Evolutionary conservation across 2,329 filamentous ascomycete genomes (phyloP).

Genomic region (Colletotrichum lini): DNA sequence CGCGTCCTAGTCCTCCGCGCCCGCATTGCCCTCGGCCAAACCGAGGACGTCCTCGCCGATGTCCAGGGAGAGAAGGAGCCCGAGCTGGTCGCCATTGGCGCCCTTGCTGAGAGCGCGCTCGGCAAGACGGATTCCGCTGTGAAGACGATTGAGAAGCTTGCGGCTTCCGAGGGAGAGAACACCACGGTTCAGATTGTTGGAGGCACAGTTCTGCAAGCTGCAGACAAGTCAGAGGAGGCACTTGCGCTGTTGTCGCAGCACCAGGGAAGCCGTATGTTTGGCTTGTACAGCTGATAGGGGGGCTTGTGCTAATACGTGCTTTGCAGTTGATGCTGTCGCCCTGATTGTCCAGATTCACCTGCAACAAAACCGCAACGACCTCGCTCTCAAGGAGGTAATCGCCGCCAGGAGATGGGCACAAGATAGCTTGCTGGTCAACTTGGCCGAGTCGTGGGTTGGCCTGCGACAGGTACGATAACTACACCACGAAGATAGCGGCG

Average conservation of each 20-base stretch:
- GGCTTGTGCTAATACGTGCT: constrained; percentile 23
- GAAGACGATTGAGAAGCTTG: constrained; percentile 76
- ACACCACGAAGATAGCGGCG: background rate
- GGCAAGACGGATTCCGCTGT: constrained; percentile 76
- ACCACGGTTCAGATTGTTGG: constrained; percentile 84
- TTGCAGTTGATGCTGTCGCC: constrained; percentile 80
- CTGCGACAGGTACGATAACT: constrained; percentile 78
- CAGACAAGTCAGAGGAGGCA: constrained; percentile 88
- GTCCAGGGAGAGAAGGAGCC: constrained; percentile 75
- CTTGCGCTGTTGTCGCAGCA: constrained; percentile 84
- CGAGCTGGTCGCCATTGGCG: constrained; percentile 82
- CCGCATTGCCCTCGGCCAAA: constrained; percentile 85
- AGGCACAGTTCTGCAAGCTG: constrained; percentile 85
- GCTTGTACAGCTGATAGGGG: background rate
- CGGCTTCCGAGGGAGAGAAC: constrained; percentile 78
- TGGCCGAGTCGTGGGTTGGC: constrained; percentile 96
- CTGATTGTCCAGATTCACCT: constrained; percentile 94
- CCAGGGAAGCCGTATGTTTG: constrained; percentile 82
- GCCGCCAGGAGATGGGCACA: constrained; percentile 94
- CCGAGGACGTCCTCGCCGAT: constrained; percentile 79
- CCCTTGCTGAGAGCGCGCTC: constrained; percentile 77
- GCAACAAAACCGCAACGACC: constrained; percentile 89
- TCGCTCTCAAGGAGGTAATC: constrained; percentile 90
- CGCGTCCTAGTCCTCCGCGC: constrained; percentile 86
- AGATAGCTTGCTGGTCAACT: constrained; percentile 91